phyloP scores from a whole-genome alignment of 495 filamentous ascomycete species.

The Aspergillus ostianus region DNA sequence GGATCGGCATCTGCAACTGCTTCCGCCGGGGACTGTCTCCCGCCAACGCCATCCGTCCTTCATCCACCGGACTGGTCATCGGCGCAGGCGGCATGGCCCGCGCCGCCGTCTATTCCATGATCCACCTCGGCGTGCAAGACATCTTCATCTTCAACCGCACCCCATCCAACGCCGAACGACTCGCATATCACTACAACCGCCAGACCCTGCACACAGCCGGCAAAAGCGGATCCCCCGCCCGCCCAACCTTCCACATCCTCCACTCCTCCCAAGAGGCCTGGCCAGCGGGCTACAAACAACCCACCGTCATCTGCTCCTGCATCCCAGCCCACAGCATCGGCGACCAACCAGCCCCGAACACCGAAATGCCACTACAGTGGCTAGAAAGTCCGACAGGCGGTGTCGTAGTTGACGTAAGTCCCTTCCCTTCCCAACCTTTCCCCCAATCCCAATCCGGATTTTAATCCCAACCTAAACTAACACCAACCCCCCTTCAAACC shows the following conservation, averaged over 20 bases:
- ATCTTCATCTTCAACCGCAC: slow-evolving; percentile 75
- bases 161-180: slow-evolving; percentile 53
- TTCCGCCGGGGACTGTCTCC: slow-evolving; percentile 73
- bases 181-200: slow-evolving; percentile 68
- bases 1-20: slow-evolving; percentile 71
- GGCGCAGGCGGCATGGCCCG: slow-evolving; percentile 81
- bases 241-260: slow-evolving; percentile 53
- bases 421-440: not conserved
- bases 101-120: slow-evolving; percentile 75
- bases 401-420: slow-evolving; percentile 67
- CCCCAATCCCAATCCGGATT: too few relatives aligned
- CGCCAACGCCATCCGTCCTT: slow-evolving; percentile 67
- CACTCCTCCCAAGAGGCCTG: slow-evolving; percentile 56
- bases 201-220: slow-evolving; percentile 30
- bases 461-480: too few relatives aligned
- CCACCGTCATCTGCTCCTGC: slow-evolving; percentile 72
- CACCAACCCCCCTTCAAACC: slow-evolving; percentile 5
- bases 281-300: slow-evolving; percentile 61
- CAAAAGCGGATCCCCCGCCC: slow-evolving; percentile 17
- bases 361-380: slow-evolving; percentile 69
- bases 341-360: slow-evolving; percentile 62
- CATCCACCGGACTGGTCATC: slow-evolving; percentile 67
- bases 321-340: slow-evolving; percentile 68
- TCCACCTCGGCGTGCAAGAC: slow-evolving; percentile 70
- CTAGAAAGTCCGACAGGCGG: slow-evolving; percentile 73